Evolutionary conservation across 2,329 filamentous ascomycete genomes (phyloP), one percentile per base, ranked within the genome.

Genomic region (Alternaria panax): DNA sequence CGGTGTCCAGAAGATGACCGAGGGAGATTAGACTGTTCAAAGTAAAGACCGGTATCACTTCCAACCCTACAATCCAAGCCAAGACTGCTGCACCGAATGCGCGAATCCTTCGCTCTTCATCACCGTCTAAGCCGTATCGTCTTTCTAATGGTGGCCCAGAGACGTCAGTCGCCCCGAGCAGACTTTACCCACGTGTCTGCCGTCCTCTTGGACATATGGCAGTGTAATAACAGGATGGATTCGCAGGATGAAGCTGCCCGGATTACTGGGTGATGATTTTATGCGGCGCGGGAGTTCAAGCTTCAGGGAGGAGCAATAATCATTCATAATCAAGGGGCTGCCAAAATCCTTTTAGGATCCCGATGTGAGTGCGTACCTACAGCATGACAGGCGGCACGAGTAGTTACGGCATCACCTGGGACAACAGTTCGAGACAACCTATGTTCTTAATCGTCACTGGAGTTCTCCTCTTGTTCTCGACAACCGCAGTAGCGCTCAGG

Each of bases 401-500:
- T 30, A 25, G 42, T 9, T 46, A 46, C 14, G 42, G 42, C 14
- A 61, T 67, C 47, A 65, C 64, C 18, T 59, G 57, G 47, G 34
- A 52, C 7, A 62, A 69, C 55, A 55, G 59, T 16, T 67, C 66
- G 9, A 57, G 66, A n/a, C 66, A 69, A 30, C 65, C 65, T 3
- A 64, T 67, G 59, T 67, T 69, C 27, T 42, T 69, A n/a, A 57
- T 59, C 11, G 51, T 52, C 4, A 62, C 62, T 50, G 63, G 59
- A 7, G 18, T 53, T 18, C 48, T 67, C n/a, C 41, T 69, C 11
- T 16, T 62, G 3, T 48, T 67, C 16, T 66, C 61, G 6, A 59
- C 50, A 5, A 58, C 53, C 4, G 60, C 59, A 14, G 42, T 46
- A 46, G 42, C 42, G 3, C 25, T 30, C 6, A 46, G 42, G 42